Base-by-base conservation (phyloP, 176 grass and related monocot genomes). In the Phyllostachys edulis region DNA sequence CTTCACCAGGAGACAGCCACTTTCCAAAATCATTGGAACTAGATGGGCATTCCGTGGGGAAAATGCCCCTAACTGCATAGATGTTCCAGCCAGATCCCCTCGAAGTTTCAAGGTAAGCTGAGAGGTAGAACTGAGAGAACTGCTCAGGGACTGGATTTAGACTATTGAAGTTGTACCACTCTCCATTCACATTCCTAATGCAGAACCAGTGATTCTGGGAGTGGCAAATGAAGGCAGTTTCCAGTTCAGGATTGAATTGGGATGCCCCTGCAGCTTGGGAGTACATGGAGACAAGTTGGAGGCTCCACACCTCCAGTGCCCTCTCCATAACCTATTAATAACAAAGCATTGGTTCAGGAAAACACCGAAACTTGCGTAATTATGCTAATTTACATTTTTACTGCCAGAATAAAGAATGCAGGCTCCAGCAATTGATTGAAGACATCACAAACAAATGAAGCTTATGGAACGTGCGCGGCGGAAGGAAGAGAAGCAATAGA, bases 161-260 rank as follows among this genome's bases (percentile, higher is more conserved):
- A 80, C 88, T 88, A 71, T 93, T 85, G 65, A 88, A 88, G 55
- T 93, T 85, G 81, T 90, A 90, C 88, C 88, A 88, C 38, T 90
- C 91, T 9, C 69, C 80, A 61, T 90, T 90, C 45, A 90, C 85
- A 9, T 87, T 90, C 50, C 87, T 69, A 60, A 87, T 90, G 85
- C 88, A 93, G 66, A 93, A 79, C 85, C 87, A 90, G 78, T 93
- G 91, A 56, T 87, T 72, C 24, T 78, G 80, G 80, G 66, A 70
- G 76, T 93, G 88, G 55, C 91, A 93, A 74, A 90, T 90, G 63
- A 93, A 93, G 50, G 91, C 87, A 54, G 74, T 85, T 82, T 88
- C 87, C 68, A 73, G 68, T 72, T 93, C 84, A 45, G 87, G 91
- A 45, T 82, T 78, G 55, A 49, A 93, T 54, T 67, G 70, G 59